Conservation (phyloP, 2,329 filamentous ascomycete species). For the Calonectria hawksworthii region DNA sequence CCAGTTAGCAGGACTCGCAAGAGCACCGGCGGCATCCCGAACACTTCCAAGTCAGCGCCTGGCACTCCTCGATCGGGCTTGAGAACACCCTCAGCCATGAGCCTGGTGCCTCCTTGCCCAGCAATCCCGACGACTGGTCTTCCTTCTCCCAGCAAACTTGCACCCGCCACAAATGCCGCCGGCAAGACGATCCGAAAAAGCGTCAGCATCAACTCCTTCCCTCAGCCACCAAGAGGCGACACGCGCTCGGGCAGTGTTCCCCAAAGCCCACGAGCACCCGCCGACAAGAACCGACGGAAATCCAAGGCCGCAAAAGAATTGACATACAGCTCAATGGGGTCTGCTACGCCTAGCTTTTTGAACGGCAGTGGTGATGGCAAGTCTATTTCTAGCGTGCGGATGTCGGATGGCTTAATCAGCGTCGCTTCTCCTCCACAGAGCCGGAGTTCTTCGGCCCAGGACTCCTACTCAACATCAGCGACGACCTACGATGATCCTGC, state of each 20-base stretch:
- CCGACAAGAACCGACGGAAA: conserved; percentile 66
- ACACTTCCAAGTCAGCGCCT: conserved; percentile 57
- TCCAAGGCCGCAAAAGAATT: conserved; percentile 67
- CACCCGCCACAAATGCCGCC: conserved; percentile 68
- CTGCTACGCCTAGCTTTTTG: conserved; percentile 78
- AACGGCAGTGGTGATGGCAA: conserved; percentile 85
- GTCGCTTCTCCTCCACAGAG: conserved; percentile 88
- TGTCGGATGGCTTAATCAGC: conserved; percentile 82
- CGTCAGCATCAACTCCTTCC: conserved; percentile 94
- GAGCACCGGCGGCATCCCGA: conserved; percentile 67
- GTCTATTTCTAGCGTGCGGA: conserved; percentile 75
- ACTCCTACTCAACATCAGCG: conserved; percentile 90
- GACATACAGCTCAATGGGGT: conserved; percentile 62
- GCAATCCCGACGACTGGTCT: conserved; percentile 65
- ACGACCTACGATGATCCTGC: conserved; percentile 88
- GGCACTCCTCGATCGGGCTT: conserved; percentile 69
- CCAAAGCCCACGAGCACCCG: conserved; percentile 68
- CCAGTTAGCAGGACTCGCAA: conserved; percentile 81
- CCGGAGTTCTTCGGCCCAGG: conserved; percentile 91
- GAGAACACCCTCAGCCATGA: conserved; percentile 71
- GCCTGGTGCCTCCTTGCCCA: conserved; percentile 65
- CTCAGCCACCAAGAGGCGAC: conserved; percentile 77
- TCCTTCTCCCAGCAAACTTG: conserved; percentile 66
- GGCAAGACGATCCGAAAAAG: conserved; percentile 85
- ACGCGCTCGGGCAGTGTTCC: conserved; percentile 66